phyloP scores from a whole-genome alignment of 257 asterid genomes.

The Nicotiana benthamiana region DNA sequence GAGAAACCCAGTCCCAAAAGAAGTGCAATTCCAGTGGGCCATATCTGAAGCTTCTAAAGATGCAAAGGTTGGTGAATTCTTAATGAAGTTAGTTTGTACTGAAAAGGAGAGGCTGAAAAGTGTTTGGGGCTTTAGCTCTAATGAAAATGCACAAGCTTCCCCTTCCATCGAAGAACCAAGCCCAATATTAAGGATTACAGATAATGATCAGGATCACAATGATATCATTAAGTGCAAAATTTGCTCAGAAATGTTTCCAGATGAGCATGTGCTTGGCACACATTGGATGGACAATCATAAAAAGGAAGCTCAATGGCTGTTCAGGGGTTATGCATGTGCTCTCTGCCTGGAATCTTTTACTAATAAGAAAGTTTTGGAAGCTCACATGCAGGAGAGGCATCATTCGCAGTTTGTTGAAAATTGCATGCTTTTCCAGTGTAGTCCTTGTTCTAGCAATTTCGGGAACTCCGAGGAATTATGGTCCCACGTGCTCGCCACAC shows the following conservation, averaged over 20 bases:
- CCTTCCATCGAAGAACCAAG: conserved; percentile 34
- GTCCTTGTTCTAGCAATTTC: conserved; percentile 77
- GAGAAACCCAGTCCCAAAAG: conserved; percentile 91
- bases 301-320: conserved; percentile 94
- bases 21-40: conserved; percentile 91
- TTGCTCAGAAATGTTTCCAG: conserved; percentile 51
- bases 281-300: conserved; percentile 86
- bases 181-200: conserved; percentile 24
- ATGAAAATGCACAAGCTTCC: conserved; percentile 33
- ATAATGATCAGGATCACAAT: conserved; percentile 27
- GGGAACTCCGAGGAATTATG: conserved; percentile 84
- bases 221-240: conserved; percentile 67
- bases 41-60: conserved; percentile 88
- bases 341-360: conserved; percentile 95
- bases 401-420: conserved; percentile 82
- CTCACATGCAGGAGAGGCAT: conserved; percentile 94
- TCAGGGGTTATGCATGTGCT: conserved; percentile 96
- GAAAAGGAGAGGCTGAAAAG: conserved; percentile 74
- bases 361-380: conserved; percentile 78
- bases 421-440: conserved; percentile 96
- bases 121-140: conserved; percentile 61
- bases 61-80: conserved; percentile 41
- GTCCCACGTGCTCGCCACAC: conserved; percentile 74
- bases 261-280: conserved; percentile 63
- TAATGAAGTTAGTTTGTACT: conserved; percentile 52